Percentiles rank a stretch among this genome's conserved stretches.
Evolutionary conservation across 805 yeast species (phyloP).

Genomic region (Nakazawaea ishiwadae): DNA sequence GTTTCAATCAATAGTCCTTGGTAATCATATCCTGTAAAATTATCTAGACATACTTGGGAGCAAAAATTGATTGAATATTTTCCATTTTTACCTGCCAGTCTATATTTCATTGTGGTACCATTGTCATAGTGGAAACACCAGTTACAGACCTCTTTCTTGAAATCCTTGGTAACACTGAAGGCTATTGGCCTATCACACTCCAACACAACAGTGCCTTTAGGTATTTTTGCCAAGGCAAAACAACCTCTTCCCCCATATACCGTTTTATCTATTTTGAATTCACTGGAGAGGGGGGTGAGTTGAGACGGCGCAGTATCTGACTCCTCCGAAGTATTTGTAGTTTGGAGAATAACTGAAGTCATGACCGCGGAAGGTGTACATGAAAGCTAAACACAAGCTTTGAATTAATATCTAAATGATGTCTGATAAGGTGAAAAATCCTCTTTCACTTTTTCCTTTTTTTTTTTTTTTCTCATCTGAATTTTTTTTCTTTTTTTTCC

Average conservation of each 20-base stretch:
- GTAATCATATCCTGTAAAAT: constrained; percentile 32
- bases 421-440: no score
- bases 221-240: constrained; percentile 39
- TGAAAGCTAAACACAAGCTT: no score
- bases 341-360: no score
- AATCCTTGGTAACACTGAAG: constrained; percentile 43
- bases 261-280: constrained; percentile 33
- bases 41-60: constrained; percentile 35
- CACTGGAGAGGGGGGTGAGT: constrained; percentile 21
- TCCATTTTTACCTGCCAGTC: constrained; percentile 24
- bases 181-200: constrained; percentile 39
- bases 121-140: constrained; percentile 44
- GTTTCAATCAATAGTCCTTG: constrained; percentile 29
- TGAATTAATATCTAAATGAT: no score
- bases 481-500: no score
- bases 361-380: background rate
- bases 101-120: constrained; percentile 43
- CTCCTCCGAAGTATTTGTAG: no score
- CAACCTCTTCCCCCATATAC: constrained; percentile 61
- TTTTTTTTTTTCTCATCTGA: no score
- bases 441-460: no score
- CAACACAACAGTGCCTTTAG: constrained; percentile 36
- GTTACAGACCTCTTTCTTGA: constrained; percentile 60
- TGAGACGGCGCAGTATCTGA: background rate
- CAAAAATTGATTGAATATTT: constrained; percentile 50